Conservation (phyloP, 306 rosid species). For the Lathyrus tuberosus region DNA sequence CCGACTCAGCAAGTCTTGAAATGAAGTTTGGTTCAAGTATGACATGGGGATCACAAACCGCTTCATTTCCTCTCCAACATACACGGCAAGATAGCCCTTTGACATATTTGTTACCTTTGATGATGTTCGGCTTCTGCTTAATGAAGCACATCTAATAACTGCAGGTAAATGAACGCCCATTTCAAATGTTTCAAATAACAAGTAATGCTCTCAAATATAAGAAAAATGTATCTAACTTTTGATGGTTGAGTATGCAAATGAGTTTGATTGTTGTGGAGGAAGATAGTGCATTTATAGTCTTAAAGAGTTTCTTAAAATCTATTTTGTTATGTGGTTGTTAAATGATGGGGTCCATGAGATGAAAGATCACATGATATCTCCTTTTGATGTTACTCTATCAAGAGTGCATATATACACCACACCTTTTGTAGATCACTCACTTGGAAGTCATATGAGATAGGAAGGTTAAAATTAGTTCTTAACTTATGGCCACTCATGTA, state of each 20-base stretch:
- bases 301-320: slow-evolving; percentile 1
- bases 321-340: slow-evolving; percentile 9
- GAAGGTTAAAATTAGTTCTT: not conserved
- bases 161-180: slow-evolving; percentile 26
- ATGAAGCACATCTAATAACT: no score
- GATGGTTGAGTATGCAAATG: slow-evolving; percentile 1
- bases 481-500: not conserved
- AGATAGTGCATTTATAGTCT: slow-evolving; percentile 17
- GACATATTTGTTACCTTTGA: no score
- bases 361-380: slow-evolving; percentile 40
- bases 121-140: no score
- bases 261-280: slow-evolving; percentile 12
- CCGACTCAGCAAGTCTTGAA: no score
- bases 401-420: not conserved
- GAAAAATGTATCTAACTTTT: slow-evolving; percentile 1
- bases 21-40: no score
- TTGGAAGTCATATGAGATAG: not conserved
- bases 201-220: slow-evolving; percentile 1
- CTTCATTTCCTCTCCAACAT: no score
- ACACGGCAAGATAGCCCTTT: no score
- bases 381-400: slow-evolving; percentile 7
- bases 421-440: not conserved
- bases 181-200: slow-evolving; percentile 8
- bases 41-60: no score
- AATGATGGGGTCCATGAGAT: slow-evolving; percentile 17